Evolutionary conservation across 768 basidiomycete species (phyloP), one percentile per base, ranked within the genome.

Genomic region (Kwoniella mangroviensis): DNA sequence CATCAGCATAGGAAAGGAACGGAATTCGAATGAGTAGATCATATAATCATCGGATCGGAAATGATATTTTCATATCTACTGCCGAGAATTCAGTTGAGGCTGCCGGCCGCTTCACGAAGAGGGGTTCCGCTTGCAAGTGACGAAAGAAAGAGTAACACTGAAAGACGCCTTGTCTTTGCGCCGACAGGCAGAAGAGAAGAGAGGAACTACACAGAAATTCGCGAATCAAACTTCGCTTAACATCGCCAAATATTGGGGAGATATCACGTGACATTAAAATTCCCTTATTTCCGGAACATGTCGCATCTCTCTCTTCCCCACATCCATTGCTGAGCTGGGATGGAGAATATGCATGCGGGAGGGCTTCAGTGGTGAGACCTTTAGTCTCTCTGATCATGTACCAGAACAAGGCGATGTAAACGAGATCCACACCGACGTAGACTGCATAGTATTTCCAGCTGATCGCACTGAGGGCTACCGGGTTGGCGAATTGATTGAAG

Each of bases 401-500:
- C 52, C 53, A 69, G 52, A 64, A 63, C 12, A 69, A 26, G 5
- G 15, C 57, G 34, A 64, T 63, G 56, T 63, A 69, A 24, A 69
- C 26, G 4, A 43, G 55, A 52, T 64, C 62, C 15, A 70, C 57
- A 52, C 15, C 69, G 40, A 66, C 58, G 58, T 70, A 70, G 41
- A 70, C 64, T 34, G 54, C 62, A 42, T 70, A 70, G 59, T 76
- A 80, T 53, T 70, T 77, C 75, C 79, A 80, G 21, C 69, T 70
- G 64, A 76, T 72, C 3, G 71, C 68, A 2, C 15, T 45, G 11
- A 78, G 65, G 6, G 73, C 73, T 19, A 75, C 68, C 2, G 73
- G 68, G 65, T 76, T 78, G 67, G 72, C 77, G 65, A 73, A 78
- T 63, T 76, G 75, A 68, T 75, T 76, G 69, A 78, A 78, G 2